Conservation (phyloP, 2,329 filamentous ascomycete genomes). For the Cryoendolithus antarcticus region DNA sequence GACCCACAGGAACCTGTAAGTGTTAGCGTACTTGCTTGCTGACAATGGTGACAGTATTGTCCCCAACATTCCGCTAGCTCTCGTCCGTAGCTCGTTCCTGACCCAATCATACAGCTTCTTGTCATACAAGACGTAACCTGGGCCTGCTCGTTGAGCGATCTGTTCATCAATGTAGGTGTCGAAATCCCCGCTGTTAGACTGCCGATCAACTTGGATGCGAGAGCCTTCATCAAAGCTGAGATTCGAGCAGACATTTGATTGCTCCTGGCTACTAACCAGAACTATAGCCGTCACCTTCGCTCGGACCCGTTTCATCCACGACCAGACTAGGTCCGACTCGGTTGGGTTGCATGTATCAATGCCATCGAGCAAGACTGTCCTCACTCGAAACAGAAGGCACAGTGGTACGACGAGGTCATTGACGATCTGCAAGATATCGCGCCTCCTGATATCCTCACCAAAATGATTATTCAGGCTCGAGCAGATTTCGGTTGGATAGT, state of each 20-base stretch:
- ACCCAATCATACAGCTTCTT: neutral
- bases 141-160: neutral
- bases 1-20: conserved; percentile 1
- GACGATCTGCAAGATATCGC: neutral
- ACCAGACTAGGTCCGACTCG: neutral
- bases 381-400: neutral
- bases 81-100: neutral
- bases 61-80: conserved; percentile 1
- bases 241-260: neutral
- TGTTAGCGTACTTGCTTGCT: neutral
- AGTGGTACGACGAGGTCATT: neutral
- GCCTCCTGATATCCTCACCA: neutral
- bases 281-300: neutral
- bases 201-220: neutral
- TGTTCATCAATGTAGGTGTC: neutral
- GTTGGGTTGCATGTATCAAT: neutral
- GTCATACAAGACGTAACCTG: neutral
- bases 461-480: neutral
- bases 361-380: neutral
- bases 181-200: neutral
- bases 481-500: neutral
- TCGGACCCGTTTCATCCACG: neutral
- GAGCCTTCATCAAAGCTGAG: neutral
- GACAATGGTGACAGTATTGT: neutral
- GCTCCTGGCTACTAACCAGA: conserved; percentile 1